These are phyloP conservation scores for Sporothrix globosa DNA, from an alignment of 2,329 filamentous ascomycete genomes.

Conservation along the genomic window DNA sequence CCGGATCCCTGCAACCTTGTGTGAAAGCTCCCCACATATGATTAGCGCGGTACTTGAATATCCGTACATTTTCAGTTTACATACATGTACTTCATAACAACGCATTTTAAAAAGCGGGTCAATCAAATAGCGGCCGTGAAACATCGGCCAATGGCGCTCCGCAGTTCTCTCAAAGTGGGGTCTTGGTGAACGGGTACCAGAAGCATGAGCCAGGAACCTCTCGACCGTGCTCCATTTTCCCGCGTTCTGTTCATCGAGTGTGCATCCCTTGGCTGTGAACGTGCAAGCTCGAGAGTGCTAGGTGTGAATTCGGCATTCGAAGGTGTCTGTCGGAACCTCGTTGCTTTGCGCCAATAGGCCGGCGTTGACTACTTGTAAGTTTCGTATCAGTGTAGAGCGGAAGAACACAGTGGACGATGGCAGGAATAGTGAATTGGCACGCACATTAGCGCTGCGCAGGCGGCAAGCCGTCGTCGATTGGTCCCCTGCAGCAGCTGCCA, in stretches of 20 bases:
- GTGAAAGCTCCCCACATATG: slow-evolving; percentile 11
- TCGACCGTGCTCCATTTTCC: slow-evolving; percentile 12
- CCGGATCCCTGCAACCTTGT: slow-evolving; percentile 25
- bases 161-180: neutral
- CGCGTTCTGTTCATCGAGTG: slow-evolving; percentile 9
- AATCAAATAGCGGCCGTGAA: slow-evolving; percentile 23
- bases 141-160: neutral
- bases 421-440: no score
- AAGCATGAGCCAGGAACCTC: slow-evolving; percentile 10
- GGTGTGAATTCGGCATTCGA: neutral
- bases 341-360: neutral
- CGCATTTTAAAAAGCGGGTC: slow-evolving; percentile 32
- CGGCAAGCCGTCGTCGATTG: neutral
- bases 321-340: neutral
- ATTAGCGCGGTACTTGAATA: slow-evolving; percentile 1
- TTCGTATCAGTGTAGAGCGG: neutral
- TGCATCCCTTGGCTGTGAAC: neutral
- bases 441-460: slow-evolving; percentile 5
- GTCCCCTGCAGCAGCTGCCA: slow-evolving; percentile 4
- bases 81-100: neutral
- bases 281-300: neutral
- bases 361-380: neutral
- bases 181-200: neutral
- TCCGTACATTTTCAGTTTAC: no score
- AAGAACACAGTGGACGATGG: no score